These are phyloP conservation scores for Phytophthora sansomeana DNA, from an alignment of 352 stramenopile species.

Conservation along the genomic window DNA sequence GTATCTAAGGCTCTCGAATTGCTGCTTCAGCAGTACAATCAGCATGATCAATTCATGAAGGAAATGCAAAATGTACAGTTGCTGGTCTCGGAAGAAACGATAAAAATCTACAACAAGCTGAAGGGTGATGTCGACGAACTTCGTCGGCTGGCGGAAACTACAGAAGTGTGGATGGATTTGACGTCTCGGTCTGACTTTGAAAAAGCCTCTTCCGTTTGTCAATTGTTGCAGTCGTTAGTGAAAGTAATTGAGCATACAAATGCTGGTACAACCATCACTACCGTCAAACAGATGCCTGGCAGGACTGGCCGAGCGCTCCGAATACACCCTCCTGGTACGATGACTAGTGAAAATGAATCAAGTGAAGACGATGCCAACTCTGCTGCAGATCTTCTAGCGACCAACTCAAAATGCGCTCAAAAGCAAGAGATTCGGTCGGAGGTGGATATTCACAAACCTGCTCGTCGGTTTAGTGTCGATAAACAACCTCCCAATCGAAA, in stretches of 20 bases:
- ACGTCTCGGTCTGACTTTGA: constrained; percentile 79
- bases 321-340: constrained; percentile 19
- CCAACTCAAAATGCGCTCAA: constrained; percentile 36
- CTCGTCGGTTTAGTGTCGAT: constrained; percentile 37
- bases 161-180: constrained; percentile 85
- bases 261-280: background rate
- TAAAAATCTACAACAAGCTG: constrained; percentile 69
- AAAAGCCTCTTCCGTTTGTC: constrained; percentile 56
- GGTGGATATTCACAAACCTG: constrained; percentile 7
- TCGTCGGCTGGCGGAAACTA: constrained; percentile 70
- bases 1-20: constrained; percentile 79
- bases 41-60: constrained; percentile 76
- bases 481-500: constrained; percentile 66
- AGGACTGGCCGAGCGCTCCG: constrained; percentile 20
- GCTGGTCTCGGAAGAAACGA: constrained; percentile 67
- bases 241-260: constrained; percentile 43
- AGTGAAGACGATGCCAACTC: constrained; percentile 28
- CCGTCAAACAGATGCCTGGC: constrained; percentile 1
- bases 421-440: constrained; percentile 15
- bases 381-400: constrained; percentile 27
- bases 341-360: constrained; percentile 13
- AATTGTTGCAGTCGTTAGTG: constrained; percentile 53
- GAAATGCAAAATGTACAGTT: constrained; percentile 70
- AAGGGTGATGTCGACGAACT: constrained; percentile 76
- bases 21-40: constrained; percentile 76